These are phyloP conservation scores for Pyrenophora seminiperda DNA, from an alignment of 2,329 filamentous ascomycete species.

Conservation along the genomic window DNA sequence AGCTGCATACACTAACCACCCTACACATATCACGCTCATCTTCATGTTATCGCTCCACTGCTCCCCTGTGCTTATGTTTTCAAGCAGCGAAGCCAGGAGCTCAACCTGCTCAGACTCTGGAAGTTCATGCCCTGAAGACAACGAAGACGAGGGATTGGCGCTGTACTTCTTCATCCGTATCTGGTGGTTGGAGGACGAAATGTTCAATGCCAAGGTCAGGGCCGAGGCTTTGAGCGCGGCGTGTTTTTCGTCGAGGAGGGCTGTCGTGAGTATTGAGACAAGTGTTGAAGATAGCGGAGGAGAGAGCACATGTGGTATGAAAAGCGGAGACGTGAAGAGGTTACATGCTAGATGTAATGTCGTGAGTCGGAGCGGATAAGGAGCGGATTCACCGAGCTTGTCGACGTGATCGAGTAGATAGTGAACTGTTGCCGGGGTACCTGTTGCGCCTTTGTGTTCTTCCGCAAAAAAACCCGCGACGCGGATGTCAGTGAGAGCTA, in stretches of 20 bases:
- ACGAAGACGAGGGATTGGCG: conserved; percentile 20
- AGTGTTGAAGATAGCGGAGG: conserved; percentile 57
- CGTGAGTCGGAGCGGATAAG: conserved; percentile 83
- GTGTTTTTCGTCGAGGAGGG: conserved; percentile 77
- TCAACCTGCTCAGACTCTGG: conserved; percentile 77
- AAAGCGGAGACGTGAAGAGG: conserved; percentile 77
- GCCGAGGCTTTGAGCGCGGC: conserved; percentile 79
- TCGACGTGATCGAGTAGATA: conserved; percentile 62
- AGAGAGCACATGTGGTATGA: conserved; percentile 65
- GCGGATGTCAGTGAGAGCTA: conserved; percentile 75
- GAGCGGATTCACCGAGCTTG: conserved; percentile 59
- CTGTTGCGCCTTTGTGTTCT: conserved; percentile 62
- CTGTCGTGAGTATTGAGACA: conserved; percentile 74
- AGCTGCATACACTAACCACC: conserved; percentile 74
- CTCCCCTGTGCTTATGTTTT: conserved; percentile 65
- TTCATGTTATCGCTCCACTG: conserved; percentile 70
- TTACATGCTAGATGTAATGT: conserved; percentile 85
- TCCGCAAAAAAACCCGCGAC: conserved; percentile 83
- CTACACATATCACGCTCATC: conserved; percentile 76
- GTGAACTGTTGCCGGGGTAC: conserved; percentile 58
- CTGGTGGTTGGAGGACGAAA: conserved; percentile 72
- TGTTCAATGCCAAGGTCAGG: conserved; percentile 81
- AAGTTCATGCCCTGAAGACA: conserved; percentile 50
- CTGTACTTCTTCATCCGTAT: conserved; percentile 62
- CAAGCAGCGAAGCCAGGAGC: conserved; percentile 77